Conservation (phyloP, 805 yeast genomes). For the Nakazawaea peltata region DNA sequence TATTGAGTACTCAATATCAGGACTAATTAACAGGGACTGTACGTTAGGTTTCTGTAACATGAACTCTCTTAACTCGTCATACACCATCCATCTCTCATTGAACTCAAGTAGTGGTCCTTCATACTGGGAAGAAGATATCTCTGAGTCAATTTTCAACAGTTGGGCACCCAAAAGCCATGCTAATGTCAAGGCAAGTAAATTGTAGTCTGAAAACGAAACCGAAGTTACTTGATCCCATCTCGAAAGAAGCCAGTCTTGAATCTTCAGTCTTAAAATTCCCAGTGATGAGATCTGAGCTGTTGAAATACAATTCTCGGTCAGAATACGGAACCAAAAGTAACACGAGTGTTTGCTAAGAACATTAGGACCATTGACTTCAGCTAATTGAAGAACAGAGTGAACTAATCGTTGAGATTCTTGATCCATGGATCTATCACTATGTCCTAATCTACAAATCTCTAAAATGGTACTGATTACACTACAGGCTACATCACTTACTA, state of each 20-base stretch:
- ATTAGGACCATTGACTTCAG: slow-evolving; percentile 57
- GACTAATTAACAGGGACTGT: no score
- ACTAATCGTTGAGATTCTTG: slow-evolving; percentile 35
- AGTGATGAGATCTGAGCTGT: neutral
- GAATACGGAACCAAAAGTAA: slow-evolving; percentile 29
- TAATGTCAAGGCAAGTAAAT: no score
- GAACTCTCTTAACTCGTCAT: no score
- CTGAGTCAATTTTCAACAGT: no score
- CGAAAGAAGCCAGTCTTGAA: slow-evolving; percentile 42
- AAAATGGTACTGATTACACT: slow-evolving; percentile 17
- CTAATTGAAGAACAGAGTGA: slow-evolving; percentile 39
- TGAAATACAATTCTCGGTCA: no score
- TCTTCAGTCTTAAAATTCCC: slow-evolving; percentile 15
- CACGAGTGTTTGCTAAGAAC: slow-evolving; percentile 37
- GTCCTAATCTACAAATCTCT: slow-evolving; percentile 3
- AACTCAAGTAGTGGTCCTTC: no score
- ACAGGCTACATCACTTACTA: slow-evolving; percentile 23
- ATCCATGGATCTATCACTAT: slow-evolving; percentile 22
- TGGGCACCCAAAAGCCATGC: no score
- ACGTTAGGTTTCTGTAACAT: no score
- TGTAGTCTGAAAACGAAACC: no score
- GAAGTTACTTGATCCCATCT: slow-evolving; percentile 31
- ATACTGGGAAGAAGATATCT: no score
- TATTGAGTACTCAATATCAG: no score
- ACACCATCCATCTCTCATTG: no score